These are phyloP conservation scores for Penicillium turbatum DNA, from an alignment of 495 filamentous ascomycete genomes.

Conservation along the genomic window DNA sequence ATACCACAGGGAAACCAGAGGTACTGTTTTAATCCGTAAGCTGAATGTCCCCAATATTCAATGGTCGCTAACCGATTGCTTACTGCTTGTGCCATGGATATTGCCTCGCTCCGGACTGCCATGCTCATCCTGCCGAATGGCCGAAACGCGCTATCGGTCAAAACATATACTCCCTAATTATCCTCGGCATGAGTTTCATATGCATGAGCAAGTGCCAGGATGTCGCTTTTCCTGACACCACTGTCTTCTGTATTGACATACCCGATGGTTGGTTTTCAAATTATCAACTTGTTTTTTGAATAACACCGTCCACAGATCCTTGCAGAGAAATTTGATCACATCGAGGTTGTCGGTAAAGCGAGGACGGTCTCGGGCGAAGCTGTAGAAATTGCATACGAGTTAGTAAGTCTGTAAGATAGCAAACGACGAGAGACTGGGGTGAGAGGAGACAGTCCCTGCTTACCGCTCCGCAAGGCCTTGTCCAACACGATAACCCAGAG, in stretches of 20 bases:
- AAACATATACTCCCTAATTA: constrained; percentile 81
- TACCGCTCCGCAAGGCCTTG: constrained; percentile 91
- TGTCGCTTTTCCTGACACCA: not conserved
- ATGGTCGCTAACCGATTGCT: constrained; percentile 18
- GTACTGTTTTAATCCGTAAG: constrained; percentile 51
- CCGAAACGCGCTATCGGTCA: constrained; percentile 90
- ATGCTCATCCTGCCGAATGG: constrained; percentile 85
- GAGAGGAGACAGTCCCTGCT: constrained; percentile 17
- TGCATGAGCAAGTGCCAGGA: not conserved
- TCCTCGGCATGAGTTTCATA: constrained; percentile 5
- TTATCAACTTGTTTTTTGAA: constrained; percentile 98
- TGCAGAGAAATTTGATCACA: constrained; percentile 96
- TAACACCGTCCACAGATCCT: constrained; percentile 90
- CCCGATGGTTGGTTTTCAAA: constrained; percentile 94
- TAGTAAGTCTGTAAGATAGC: not conserved
- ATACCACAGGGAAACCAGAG: constrained; percentile 93
- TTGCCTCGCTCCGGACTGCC: constrained; percentile 63
- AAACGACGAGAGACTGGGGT: not conserved
- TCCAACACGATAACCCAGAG: constrained; percentile 84
- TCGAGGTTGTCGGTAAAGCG: constrained; percentile 84
- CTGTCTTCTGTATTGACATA: constrained; percentile 30
- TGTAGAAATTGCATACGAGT: constrained; percentile 26
- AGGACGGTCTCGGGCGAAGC: constrained; percentile 83
- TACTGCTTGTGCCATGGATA: constrained; percentile 77
- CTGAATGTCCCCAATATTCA: not conserved